Conservation (phyloP, 495 filamentous ascomycete genomes). For the Podospora pseudopauciseta region DNA sequence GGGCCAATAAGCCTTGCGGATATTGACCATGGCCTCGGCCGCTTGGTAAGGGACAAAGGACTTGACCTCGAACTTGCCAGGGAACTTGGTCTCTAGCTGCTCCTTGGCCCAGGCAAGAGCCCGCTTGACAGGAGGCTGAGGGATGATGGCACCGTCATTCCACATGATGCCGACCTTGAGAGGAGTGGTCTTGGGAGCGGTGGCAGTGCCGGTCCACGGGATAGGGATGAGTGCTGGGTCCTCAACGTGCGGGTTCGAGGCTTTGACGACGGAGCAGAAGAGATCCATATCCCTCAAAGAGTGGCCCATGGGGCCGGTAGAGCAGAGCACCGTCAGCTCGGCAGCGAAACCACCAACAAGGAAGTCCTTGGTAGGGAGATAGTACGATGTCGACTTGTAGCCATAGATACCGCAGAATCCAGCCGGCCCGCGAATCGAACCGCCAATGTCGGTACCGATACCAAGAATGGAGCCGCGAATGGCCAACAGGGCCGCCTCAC, state of each 20-base stretch:
- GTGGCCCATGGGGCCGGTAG: slow-evolving; percentile 30
- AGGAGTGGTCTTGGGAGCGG: slow-evolving; percentile 30
- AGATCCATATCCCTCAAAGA: slow-evolving; percentile 33
- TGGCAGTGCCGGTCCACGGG: slow-evolving; percentile 45
- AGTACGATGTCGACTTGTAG: slow-evolving; percentile 55
- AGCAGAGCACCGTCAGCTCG: slow-evolving; percentile 32
- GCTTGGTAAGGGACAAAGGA: slow-evolving; percentile 34
- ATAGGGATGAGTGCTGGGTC: slow-evolving; percentile 31
- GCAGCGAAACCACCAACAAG: slow-evolving; percentile 29
- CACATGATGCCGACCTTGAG: slow-evolving; percentile 66
- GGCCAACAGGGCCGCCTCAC: slow-evolving; percentile 54
- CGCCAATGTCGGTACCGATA: slow-evolving; percentile 71
- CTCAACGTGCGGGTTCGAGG: slow-evolving; percentile 23
- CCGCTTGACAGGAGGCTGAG: slow-evolving; percentile 65
- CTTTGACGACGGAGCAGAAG: slow-evolving; percentile 32
- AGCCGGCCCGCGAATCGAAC: slow-evolving; percentile 58
- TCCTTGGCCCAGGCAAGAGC: slow-evolving; percentile 55
- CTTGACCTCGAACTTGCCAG: slow-evolving; percentile 45
- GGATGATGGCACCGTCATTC: slow-evolving; percentile 66
- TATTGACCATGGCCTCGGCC: slow-evolving; percentile 43
- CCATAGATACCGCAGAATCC: slow-evolving; percentile 58
- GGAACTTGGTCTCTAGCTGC: slow-evolving; percentile 37
- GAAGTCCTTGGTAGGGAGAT: slow-evolving; percentile 54
- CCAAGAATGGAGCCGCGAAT: slow-evolving; percentile 43
- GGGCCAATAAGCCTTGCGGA: slow-evolving; percentile 47